Base-by-base conservation (phyloP, 1,139 yeast species). In the Taiozyma sp. region DNA sequence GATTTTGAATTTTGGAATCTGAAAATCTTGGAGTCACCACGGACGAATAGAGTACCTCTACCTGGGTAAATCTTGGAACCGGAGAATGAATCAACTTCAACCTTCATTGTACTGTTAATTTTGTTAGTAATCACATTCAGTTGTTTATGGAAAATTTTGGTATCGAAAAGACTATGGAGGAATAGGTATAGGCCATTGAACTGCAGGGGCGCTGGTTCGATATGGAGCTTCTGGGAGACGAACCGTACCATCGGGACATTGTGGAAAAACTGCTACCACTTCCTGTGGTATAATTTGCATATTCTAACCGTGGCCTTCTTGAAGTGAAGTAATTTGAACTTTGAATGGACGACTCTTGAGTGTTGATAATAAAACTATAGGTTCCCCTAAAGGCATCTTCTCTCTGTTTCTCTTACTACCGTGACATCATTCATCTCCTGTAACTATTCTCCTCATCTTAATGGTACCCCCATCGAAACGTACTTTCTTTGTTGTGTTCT, bases 41-140 rank as follows among this genome's bases (percentile, higher is more conserved):
- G 92, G 79, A 93, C 93, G 75, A 90, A 93, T 78, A 93, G 87
- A 76, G 96, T 90, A 81, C 99, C 99, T 85, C 97, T 89, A 81
- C 99, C 98, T 83, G 99, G 99, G 96, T 93, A 95, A 85, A 93
- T 93, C 83, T 92, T 93, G 74, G 92, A 80, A 80, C 99, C 99
- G 73, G 99, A 92, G 84, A 93, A 93, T 76, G 98, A 88, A 80
- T 93, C 98, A 82, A 92, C 82, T 88, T 93, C 99, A 81, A 95
- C 90, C 96, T 93, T 93, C 99, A 93, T 95, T 79, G 73, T 63
- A 24, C 41, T 38, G 41, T 38, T 38, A 5, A 2, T 8, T 38
- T 38, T 38, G 41, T 38, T 38, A 38, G 41, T 38, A 38, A 19
- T 36, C 41, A 38, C 14, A 24, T 19, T 38, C 41, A 13, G 5